Evolutionary conservation across 768 basidiomycete species (phyloP).

Genomic region (Cystofilobasidium bisporidii): DNA sequence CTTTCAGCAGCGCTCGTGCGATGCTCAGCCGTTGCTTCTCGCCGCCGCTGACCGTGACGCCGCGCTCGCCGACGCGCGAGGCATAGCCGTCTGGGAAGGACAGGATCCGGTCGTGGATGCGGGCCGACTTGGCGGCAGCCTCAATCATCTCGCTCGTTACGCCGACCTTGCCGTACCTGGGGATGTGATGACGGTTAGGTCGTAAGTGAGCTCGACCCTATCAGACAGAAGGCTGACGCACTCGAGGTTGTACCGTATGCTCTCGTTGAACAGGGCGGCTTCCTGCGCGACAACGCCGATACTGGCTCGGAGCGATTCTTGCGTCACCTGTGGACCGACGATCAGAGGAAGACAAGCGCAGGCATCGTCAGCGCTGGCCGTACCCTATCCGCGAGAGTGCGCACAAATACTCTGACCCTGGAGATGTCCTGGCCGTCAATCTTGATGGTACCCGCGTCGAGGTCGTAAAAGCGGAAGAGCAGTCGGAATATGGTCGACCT

Average conservation of each 20-base stretch:
- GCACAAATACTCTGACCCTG: no score
- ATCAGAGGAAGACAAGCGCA: no score
- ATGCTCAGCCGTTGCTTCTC: conserved; percentile 59
- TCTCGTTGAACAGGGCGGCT: conserved; percentile 58
- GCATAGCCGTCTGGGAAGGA: conserved; percentile 76
- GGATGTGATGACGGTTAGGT: no score
- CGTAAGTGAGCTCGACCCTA: no score
- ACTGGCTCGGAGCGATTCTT: conserved; percentile 62
- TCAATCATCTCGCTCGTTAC: conserved; percentile 64
- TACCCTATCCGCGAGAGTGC: no score
- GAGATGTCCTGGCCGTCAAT: conserved; percentile 64
- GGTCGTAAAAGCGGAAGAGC: conserved; percentile 86
- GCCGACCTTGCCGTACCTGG: conserved; percentile 66
- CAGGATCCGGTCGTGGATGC: conserved; percentile 78
- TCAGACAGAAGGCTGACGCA: no score
- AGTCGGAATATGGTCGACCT: conserved; percentile 56
- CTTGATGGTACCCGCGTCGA: conserved; percentile 51
- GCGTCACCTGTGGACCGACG: conserved; percentile 68
- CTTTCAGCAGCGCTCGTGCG: conserved; percentile 19
- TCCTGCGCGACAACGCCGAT: conserved; percentile 94
- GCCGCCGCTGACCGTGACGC: conserved; percentile 47
- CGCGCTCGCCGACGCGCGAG: conserved; percentile 80
- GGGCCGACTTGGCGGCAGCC: conserved; percentile 66
- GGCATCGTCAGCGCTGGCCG: no score
- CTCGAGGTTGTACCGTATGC: conserved; percentile 39